Conservation (phyloP, 1,284 basidiomycete species). For the Pyrrhoderma lamaoense region DNA sequence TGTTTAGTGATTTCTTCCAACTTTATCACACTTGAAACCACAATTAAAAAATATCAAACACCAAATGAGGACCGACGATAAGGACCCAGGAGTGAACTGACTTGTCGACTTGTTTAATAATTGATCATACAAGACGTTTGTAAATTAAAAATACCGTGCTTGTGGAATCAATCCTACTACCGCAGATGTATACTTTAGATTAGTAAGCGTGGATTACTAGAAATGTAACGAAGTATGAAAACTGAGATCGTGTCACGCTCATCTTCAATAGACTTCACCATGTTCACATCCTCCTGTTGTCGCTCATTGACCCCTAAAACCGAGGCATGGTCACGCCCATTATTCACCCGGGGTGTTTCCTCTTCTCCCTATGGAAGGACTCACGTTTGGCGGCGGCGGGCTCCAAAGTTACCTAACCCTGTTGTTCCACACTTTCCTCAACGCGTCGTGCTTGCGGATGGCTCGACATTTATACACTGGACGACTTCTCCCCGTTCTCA, state of each 20-base stretch:
- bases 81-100: too few species aligned
- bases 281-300: neutral
- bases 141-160: too few species aligned
- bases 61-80: too few species aligned
- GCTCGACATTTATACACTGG: slow-evolving; percentile 80
- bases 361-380: slow-evolving; percentile 69
- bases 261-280: neutral
- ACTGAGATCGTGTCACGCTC: neutral
- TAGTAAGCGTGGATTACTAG: too few species aligned
- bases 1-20: slow-evolving; percentile 15
- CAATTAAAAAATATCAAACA: too few species aligned
- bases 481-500: slow-evolving; percentile 76
- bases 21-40: too few species aligned
- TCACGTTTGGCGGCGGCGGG: slow-evolving; percentile 65
- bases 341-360: slow-evolving; percentile 40
- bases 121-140: too few species aligned
- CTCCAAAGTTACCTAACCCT: slow-evolving; percentile 65
- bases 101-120: too few species aligned
- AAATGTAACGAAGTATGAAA: neutral
- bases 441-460: slow-evolving; percentile 75
- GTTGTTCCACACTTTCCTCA: slow-evolving; percentile 80
- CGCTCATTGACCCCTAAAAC: too few species aligned
- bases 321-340: neutral
- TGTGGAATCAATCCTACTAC: too few species aligned
- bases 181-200: too few species aligned